Conservation (phyloP, 2,329 filamentous ascomycete genomes). For the Seiridium cupressi region DNA sequence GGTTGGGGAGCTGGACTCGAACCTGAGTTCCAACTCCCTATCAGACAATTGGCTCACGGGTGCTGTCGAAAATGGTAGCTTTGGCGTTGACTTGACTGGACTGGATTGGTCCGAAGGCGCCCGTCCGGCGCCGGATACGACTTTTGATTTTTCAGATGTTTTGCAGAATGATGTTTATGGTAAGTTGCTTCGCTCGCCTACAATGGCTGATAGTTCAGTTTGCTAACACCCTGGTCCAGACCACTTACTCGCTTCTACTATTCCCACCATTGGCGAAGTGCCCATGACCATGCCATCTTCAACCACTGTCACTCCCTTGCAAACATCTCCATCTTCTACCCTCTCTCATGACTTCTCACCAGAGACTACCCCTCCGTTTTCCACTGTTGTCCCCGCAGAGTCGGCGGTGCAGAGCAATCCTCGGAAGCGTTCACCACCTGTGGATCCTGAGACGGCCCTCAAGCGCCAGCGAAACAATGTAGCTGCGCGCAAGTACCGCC, state of each 20-base stretch:
- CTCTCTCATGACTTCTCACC: conserved; percentile 6
- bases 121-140: conserved; percentile 3
- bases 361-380: background rate
- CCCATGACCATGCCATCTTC: background rate
- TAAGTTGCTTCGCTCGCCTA: background rate
- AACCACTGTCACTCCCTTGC: conserved; percentile 1
- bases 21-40: background rate
- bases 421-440: conserved; percentile 20
- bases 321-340: conserved; percentile 2
- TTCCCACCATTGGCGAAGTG: background rate
- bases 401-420: conserved; percentile 11
- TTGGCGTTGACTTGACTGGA: conserved; percentile 23
- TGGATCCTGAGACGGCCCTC: conserved; percentile 31
- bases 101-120: conserved; percentile 4
- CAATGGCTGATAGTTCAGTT: background rate
- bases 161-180: conserved; percentile 12
- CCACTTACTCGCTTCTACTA: conserved; percentile 16
- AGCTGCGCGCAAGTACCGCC: conserved; percentile 69
- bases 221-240: conserved; percentile 11
- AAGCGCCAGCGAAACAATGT: conserved; percentile 70
- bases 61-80: conserved; percentile 18
- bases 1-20: background rate
- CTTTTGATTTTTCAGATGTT: conserved; percentile 11
- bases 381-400: conserved; percentile 15
- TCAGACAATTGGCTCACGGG: conserved; percentile 16